Conservation (phyloP, 2,329 filamentous ascomycete genomes). For the Oidium heveae region DNA sequence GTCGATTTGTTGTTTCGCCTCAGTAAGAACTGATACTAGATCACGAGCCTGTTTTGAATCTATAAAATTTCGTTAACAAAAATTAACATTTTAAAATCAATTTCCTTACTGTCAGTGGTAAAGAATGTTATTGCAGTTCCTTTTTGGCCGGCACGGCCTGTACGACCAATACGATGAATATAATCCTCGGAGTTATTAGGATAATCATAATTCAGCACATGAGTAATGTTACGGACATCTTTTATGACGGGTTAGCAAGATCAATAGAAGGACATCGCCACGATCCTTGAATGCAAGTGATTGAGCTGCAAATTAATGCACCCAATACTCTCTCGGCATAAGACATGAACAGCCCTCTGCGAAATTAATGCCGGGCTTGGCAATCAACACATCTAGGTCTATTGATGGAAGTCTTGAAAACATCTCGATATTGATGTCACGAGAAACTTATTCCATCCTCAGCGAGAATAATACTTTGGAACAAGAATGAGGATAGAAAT, state of each 20-base stretch:
- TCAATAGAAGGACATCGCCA: conserved; percentile 33
- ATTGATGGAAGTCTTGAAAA: conserved; percentile 39
- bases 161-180: conserved; percentile 89
- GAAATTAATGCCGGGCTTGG: conserved; percentile 22
- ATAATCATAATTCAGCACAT: conserved; percentile 99
- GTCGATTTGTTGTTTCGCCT: conserved; percentile 96
- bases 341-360: conserved; percentile 16
- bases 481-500: conserved; percentile 32
- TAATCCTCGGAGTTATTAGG: conserved; percentile 98
- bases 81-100: background rate
- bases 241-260: conserved; percentile 62
- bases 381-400: conserved; percentile 32
- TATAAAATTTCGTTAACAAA: conserved; percentile 14
- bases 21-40: conserved; percentile 71
- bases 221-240: conserved; percentile 99
- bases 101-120: conserved; percentile 85
- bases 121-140: conserved; percentile 97
- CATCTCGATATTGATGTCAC: conserved; percentile 51
- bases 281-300: conserved; percentile 26
- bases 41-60: conserved; percentile 92
- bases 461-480: conserved; percentile 39
- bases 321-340: conserved; percentile 17
- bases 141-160: conserved; percentile 77
- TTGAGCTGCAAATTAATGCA: conserved; percentile 14
- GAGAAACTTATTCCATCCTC: conserved; percentile 57